A percentile compares a stretch with the other conserved stretches of the same genome.
Conservation (phyloP, 78 protist genomes). For the Anaeramoeba flamelloides region DNA sequence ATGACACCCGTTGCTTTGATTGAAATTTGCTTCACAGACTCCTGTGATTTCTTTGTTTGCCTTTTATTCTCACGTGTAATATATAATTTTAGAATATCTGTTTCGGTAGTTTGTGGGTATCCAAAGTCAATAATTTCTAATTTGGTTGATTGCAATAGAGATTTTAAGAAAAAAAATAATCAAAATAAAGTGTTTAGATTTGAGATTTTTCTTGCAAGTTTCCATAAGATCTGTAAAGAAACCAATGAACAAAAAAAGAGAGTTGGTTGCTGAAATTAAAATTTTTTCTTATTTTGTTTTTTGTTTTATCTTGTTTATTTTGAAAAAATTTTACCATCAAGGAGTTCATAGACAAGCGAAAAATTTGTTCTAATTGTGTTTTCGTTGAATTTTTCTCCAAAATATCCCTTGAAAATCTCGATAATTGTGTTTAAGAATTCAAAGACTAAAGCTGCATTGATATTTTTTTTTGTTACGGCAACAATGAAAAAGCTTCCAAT, state of each 20-base stretch:
- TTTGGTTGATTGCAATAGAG: no score
- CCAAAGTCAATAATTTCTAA: conserved; percentile 81
- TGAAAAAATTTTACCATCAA: conserved; percentile 49
- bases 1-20: conserved; percentile 65
- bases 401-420: conserved; percentile 39
- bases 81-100: conserved; percentile 58
- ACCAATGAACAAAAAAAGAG: no score
- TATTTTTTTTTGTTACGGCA: not conserved
- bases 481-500: not conserved
- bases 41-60: no score
- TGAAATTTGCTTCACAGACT: conserved; percentile 32
- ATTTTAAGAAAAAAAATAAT: no score
- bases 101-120: conserved; percentile 62
- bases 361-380: conserved; percentile 59
- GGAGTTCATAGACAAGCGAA: conserved; percentile 63
- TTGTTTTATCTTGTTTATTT: no score
- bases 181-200: no score
- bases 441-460: conserved; percentile 6
- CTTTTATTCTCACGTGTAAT: conserved; percentile 46
- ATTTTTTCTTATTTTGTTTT: no score
- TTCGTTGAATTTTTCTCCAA: conserved; percentile 56
- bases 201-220: no score
- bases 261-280: no score
- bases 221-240: no score
- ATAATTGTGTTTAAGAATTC: conserved; percentile 26